These are phyloP conservation scores for Pleurotus eryngii DNA, from an alignment of 768 basidiomycete genomes.

Conservation along the genomic window DNA sequence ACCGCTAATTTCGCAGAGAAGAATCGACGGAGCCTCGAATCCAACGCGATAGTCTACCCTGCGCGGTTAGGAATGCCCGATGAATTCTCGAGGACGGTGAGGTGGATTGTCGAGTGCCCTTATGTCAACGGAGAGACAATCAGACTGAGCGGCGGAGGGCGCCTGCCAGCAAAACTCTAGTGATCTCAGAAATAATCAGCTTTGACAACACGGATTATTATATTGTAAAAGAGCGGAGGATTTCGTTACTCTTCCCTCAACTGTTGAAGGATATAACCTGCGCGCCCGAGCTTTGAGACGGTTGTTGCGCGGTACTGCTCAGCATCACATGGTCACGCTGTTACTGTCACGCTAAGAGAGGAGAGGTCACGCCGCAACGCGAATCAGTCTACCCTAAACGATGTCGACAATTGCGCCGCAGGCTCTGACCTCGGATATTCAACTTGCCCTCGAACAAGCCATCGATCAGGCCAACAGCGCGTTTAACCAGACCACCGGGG, in stretches of 20 bases:
- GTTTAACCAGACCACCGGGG: conserved; percentile 2
- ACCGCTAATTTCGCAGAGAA: conserved; percentile 34
- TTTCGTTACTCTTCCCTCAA: no score
- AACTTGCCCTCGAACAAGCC: conserved; percentile 11
- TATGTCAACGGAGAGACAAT: conserved; percentile 57
- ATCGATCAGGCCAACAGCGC: conserved; percentile 11
- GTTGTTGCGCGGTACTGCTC: no score
- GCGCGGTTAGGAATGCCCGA: conserved; percentile 42
- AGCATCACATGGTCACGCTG: no score
- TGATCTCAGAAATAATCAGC: no score
- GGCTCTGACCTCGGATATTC: conserved; percentile 12
- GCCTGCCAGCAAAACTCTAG: conserved; percentile 36
- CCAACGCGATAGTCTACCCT: conserved; percentile 40
- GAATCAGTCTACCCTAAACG: conserved; percentile 8
- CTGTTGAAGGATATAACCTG: no score
- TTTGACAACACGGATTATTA: no score
- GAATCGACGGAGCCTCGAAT: conserved; percentile 34
- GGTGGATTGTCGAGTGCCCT: conserved; percentile 46
- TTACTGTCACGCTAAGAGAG: not conserved
- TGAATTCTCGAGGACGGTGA: conserved; percentile 50
- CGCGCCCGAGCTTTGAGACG: no score
- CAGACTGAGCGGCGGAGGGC: conserved; percentile 41
- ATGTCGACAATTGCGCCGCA: conserved; percentile 5
- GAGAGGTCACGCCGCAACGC: not conserved
- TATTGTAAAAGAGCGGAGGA: no score